Conservation (phyloP, 106 monocot species). For the Xerophyta viscosa region DNA sequence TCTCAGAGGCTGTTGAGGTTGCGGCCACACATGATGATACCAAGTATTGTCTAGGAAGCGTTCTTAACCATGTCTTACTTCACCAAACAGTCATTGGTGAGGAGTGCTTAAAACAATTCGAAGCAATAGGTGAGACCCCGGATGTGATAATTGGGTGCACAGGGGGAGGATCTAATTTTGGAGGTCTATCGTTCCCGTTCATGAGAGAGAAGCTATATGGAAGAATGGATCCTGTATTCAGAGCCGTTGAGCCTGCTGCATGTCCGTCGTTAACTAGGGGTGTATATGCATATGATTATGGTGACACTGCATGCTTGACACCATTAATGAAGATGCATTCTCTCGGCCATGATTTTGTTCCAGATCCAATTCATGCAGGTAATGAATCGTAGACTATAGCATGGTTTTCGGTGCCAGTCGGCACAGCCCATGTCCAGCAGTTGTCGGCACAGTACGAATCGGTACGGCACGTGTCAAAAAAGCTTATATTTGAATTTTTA, state of each 20-base stretch:
- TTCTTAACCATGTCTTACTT: slow-evolving; percentile 74
- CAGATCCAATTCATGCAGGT: slow-evolving; percentile 88
- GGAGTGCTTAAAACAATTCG: slow-evolving; percentile 76
- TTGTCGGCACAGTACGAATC: no score
- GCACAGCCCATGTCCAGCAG: no score
- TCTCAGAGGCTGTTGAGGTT: slow-evolving; percentile 83
- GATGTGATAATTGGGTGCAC: slow-evolving; percentile 82
- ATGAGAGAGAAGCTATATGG: slow-evolving; percentile 60
- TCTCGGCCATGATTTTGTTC: slow-evolving; percentile 83
- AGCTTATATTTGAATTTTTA: neutral
- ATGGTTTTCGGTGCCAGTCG: no score
- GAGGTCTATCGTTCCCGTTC: slow-evolving; percentile 64
- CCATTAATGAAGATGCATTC: slow-evolving; percentile 93
- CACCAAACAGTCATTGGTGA: slow-evolving; percentile 86
- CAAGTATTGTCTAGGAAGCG: slow-evolving; percentile 84
- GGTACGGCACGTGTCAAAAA: no score
- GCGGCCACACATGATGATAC: slow-evolving; percentile 48
- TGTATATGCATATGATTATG: slow-evolving; percentile 75
- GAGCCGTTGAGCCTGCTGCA: slow-evolving; percentile 75
- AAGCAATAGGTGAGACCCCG: slow-evolving; percentile 44
- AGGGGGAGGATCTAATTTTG: slow-evolving; percentile 89
- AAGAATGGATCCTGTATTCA: slow-evolving; percentile 45
- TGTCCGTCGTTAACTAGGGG: slow-evolving; percentile 83
- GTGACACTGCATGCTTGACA: slow-evolving; percentile 67
- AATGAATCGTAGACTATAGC: neutral